Percentiles rank a stretch among this genome's conserved stretches.
Evolutionary conservation across 306 rosid genomes (phyloP).

Genomic region (Oemleria cerasiformis): DNA sequence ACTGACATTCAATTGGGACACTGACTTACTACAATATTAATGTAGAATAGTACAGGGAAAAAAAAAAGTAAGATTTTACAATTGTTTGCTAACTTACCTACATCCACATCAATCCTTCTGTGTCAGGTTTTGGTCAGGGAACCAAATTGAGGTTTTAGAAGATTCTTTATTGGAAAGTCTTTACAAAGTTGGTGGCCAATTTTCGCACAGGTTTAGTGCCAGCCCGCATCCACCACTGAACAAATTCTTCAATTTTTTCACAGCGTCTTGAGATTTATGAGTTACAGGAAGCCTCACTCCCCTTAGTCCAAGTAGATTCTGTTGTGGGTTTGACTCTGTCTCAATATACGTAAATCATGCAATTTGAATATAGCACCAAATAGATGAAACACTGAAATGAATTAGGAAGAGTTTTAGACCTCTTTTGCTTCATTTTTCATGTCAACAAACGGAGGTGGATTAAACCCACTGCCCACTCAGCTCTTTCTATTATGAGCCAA

Average conservation of each 20-base stretch:
- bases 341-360: not conserved
- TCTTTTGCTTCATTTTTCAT: not conserved
- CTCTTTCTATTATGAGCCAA: not conserved
- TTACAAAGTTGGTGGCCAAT: not conserved
- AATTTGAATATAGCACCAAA: not conserved
- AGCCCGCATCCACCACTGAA: not conserved
- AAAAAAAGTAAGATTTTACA: not conserved
- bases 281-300: not conserved
- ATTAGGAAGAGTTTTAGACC: not conserved
- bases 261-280: not conserved
- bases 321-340: not conserved
- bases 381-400: not conserved
- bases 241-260: not conserved
- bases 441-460: not conserved
- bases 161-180: not conserved
- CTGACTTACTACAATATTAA: not conserved
- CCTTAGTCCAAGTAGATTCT: not conserved
- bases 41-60: not conserved
- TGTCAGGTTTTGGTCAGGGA: not conserved
- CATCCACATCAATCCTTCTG: not conserved
- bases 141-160: not conserved
- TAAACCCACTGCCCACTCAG: not conserved
- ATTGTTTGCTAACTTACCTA: not conserved
- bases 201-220: not conserved
- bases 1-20: not conserved